Conservation (phyloP, 1,284 basidiomycete genomes). For the Fomitopsis pinicola region DNA sequence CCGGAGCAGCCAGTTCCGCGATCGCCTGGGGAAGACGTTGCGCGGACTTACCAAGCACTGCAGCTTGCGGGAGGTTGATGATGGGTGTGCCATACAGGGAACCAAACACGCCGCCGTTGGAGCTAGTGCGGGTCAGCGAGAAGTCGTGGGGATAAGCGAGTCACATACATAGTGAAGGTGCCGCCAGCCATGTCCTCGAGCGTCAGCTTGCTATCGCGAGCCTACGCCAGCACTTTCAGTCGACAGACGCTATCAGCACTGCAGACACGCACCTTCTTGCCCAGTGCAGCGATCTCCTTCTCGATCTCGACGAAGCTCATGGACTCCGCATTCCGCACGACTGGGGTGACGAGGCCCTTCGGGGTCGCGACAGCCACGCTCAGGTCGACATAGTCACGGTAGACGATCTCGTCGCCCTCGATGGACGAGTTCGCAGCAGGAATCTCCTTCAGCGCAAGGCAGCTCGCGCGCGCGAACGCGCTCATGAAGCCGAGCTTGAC, state of each 20-base stretch:
- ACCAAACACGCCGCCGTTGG: conserved; percentile 98
- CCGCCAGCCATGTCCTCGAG: conserved; percentile 98
- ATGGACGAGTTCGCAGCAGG: conserved; percentile 95
- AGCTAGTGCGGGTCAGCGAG: conserved; percentile 42
- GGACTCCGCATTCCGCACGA: conserved; percentile 86
- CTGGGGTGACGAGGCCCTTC: conserved; percentile 96
- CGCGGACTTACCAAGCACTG: conserved; percentile 70
- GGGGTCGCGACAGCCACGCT: conserved; percentile 96
- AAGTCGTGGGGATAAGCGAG: conserved; percentile 12
- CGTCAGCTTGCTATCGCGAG: conserved; percentile 90
- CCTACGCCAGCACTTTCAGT: conserved; percentile 39
- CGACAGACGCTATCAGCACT: neutral
- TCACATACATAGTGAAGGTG: conserved; percentile 90
- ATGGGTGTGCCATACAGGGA: conserved; percentile 96
- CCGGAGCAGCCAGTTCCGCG: neutral
- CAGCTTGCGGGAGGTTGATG: conserved; percentile 95
- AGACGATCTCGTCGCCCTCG: conserved; percentile 94
- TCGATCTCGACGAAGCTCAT: conserved; percentile 93
- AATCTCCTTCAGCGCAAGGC: conserved; percentile 88
- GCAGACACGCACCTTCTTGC: conserved; percentile 72
- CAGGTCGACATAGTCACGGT: conserved; percentile 92
- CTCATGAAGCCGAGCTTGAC: conserved; percentile 99
- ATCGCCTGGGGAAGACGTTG: neutral
- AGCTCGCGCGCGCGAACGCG: conserved; percentile 88
- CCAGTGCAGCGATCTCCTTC: conserved; percentile 85